Percentiles rank a stretch among this genome's conserved stretches.
Evolutionary conservation across 108 stramenopile species (phyloP).

Genomic region (Epithemia pelagica): DNA sequence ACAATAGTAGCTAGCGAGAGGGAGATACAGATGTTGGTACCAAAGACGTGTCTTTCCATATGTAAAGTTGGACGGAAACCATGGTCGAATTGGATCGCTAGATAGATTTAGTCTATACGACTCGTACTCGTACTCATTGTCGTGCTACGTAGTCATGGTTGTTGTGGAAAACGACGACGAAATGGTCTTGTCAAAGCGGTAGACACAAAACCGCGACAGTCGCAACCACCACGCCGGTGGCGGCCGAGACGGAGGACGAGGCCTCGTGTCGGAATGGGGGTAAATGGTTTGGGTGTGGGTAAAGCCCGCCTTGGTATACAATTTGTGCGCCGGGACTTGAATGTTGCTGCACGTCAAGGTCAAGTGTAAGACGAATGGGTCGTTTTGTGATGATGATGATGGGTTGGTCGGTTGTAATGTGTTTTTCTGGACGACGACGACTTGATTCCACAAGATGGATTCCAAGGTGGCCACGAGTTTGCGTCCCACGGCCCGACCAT

Average conservation of each 20-base stretch:
- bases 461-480: background rate
- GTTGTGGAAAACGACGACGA: too few relatives aligned
- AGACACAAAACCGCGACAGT: background rate
- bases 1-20: too few relatives aligned
- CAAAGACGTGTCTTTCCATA: too few relatives aligned
- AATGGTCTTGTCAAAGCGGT: background rate
- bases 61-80: too few relatives aligned
- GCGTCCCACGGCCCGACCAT: background rate
- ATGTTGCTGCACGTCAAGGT: background rate
- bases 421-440: background rate
- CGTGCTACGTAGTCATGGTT: too few relatives aligned
- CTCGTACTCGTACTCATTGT: too few relatives aligned
- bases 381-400: background rate
- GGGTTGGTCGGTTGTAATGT: background rate
- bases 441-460: background rate
- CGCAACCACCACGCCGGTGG: background rate
- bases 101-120: too few relatives aligned
- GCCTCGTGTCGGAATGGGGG: too few relatives aligned
- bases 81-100: too few relatives aligned
- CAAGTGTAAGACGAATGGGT: background rate
- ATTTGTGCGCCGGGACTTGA: background rate
- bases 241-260: too few relatives aligned
- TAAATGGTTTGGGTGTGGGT: background rate
- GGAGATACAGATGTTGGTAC: too few relatives aligned
- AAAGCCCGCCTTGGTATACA: background rate